phyloP scores from a whole-genome alignment of 2,329 filamentous ascomycete genomes.

The Plenodomus tracheiphilus region DNA sequence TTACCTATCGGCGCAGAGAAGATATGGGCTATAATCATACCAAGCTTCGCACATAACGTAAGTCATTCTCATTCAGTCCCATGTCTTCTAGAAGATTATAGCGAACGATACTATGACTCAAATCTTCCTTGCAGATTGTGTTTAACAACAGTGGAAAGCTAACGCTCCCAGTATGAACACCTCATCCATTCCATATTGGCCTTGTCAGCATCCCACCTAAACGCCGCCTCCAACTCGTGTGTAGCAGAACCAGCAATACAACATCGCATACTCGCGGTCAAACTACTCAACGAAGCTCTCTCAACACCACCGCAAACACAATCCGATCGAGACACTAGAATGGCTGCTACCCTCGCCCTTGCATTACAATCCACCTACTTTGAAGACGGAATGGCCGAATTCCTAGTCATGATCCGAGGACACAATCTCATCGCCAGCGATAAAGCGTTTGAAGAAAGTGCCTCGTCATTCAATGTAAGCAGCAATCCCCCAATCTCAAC shows the following conservation, averaged over 20 bases:
- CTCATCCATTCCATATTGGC: constrained; percentile 73
- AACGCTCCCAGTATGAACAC: constrained; percentile 59
- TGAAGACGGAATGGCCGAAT: constrained; percentile 42
- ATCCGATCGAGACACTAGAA: constrained; percentile 42
- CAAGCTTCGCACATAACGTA: constrained; percentile 68
- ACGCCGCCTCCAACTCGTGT: constrained; percentile 52
- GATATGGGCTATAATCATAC: constrained; percentile 69
- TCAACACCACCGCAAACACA: constrained; percentile 37
- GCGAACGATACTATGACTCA: too few relatives aligned
- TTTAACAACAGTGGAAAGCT: constrained; percentile 3
- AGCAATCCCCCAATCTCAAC: constrained; percentile 36
- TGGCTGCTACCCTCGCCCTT: constrained; percentile 43
- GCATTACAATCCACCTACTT: constrained; percentile 45
- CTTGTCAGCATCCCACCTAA: constrained; percentile 68
- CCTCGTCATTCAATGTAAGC: constrained; percentile 37
- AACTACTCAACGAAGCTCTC: constrained; percentile 45
- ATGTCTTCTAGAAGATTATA: too few relatives aligned
- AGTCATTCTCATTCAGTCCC: constrained; percentile 30
- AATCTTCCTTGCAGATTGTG: neutral
- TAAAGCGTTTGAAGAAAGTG: constrained; percentile 19
- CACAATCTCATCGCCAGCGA: constrained; percentile 41
- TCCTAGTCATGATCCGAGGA: constrained; percentile 44
- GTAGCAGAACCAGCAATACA: constrained; percentile 62
- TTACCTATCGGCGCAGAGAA: constrained; percentile 67
- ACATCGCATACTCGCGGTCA: constrained; percentile 68